These are phyloP conservation scores for Pisolithus thermaeus DNA, from an alignment of 1,284 basidiomycete species.

Conservation along the genomic window DNA sequence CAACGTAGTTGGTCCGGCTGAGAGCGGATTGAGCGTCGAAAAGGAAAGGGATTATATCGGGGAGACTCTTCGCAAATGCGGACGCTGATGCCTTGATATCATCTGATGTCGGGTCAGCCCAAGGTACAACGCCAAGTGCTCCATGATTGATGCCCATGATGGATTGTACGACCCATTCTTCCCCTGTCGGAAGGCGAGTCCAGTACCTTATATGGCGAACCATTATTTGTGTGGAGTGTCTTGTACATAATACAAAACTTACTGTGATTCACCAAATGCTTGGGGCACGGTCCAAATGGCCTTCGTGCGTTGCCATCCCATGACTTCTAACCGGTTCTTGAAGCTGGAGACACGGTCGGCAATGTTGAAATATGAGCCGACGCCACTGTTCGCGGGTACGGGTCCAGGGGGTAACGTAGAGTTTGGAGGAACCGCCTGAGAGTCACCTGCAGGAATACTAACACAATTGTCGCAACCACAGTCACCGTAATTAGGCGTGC, in stretches of 20 bases:
- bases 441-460: constrained; percentile 27
- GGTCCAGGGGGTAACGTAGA: constrained; percentile 14
- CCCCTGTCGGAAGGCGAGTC: constrained; percentile 58
- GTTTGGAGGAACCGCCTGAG: constrained; percentile 21
- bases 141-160: constrained; percentile 69
- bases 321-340: constrained; percentile 42
- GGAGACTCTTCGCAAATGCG: constrained; percentile 41
- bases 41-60: constrained; percentile 36
- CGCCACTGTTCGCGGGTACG: constrained; percentile 25
- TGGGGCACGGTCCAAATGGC: constrained; percentile 74
- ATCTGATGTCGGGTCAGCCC: constrained; percentile 57
- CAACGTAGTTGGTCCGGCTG: constrained; percentile 21
- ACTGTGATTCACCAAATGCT: constrained; percentile 62
- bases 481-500: constrained; percentile 58
- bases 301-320: constrained; percentile 48
- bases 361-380: constrained; percentile 44
- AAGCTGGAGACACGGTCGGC: constrained; percentile 57
- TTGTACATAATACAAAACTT: constrained; percentile 19
- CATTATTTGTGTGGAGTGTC: constrained; percentile 1
- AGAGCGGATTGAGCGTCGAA: constrained; percentile 25
- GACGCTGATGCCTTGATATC: constrained; percentile 58
- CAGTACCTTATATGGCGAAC: constrained; percentile 47
- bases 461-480: constrained; percentile 61
- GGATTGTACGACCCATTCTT: constrained; percentile 61
- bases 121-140: constrained; percentile 59